Evolutionary conservation across 2,329 filamentous ascomycete genomes (phyloP).

Genomic region (Fusarium caatingaense): DNA sequence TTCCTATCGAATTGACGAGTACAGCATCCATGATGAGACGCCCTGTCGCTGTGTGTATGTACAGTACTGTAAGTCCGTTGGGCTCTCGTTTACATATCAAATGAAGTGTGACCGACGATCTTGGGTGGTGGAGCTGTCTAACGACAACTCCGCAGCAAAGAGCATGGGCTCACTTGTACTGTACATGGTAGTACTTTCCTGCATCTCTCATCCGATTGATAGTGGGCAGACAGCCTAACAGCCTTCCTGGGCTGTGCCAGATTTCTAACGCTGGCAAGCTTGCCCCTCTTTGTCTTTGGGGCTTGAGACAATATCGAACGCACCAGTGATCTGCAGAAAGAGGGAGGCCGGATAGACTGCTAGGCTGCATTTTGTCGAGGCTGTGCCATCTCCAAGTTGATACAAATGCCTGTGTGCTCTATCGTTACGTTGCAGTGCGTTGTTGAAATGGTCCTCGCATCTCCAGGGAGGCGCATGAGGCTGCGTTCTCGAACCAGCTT

Average conservation of each 20-base stretch:
- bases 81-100: conserved; percentile 1
- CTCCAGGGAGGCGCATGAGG: conserved; percentile 8
- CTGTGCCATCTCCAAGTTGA: conserved; percentile 7
- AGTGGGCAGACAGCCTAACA: conserved; percentile 8
- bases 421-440: conserved; percentile 9
- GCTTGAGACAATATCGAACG: conserved; percentile 5
- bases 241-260: not conserved
- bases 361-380: not conserved
- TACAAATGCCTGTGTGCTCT: not conserved
- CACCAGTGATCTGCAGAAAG: conserved; percentile 5
- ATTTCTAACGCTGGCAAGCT: not conserved
- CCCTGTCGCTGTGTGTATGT: not conserved
- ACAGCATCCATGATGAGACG: not conserved
- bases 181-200: conserved; percentile 2
- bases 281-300: not conserved
- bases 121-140: conserved; percentile 19
- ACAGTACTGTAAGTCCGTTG: not conserved
- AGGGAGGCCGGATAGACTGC: not conserved
- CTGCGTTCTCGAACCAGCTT: conserved; percentile 26
- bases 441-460: not conserved
- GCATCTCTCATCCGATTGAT: conserved; percentile 15
- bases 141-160: conserved; percentile 16
- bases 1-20: not conserved
- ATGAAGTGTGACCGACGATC: conserved; percentile 12
- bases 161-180: conserved; percentile 12